These are phyloP conservation scores for Backusella luteola DNA, from an alignment of 192 early-diverging fungal species.

Conservation along the genomic window DNA sequence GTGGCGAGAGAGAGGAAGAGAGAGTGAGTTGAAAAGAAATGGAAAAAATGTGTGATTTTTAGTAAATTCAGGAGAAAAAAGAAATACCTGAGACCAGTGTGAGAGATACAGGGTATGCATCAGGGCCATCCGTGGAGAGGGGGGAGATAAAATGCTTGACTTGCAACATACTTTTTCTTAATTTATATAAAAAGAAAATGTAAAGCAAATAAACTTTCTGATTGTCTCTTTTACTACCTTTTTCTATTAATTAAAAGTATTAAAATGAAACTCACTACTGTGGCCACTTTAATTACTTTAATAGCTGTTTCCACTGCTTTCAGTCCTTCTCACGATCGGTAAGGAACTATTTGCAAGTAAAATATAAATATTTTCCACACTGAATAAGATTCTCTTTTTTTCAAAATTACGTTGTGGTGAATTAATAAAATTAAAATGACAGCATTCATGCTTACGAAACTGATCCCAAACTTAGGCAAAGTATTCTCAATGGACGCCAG, in stretches of 20 bases:
- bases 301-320: not conserved
- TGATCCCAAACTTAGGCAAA: not conserved
- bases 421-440: not conserved
- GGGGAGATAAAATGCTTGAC: not conserved
- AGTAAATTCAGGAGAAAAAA: not conserved
- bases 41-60: conserved; percentile 3
- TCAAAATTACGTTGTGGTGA: not conserved
- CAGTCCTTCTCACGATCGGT: not conserved
- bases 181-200: conserved; percentile 8
- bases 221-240: not conserved
- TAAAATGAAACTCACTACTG: conserved; percentile 5
- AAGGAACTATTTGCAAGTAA: not conserved
- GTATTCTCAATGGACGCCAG: not conserved
- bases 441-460: not conserved
- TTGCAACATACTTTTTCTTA: not conserved
- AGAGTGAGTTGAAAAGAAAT: not conserved
- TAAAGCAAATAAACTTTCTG: not conserved
- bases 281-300: not conserved
- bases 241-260: not conserved
- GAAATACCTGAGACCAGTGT: not conserved
- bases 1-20: not conserved
- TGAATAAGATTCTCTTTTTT: not conserved
- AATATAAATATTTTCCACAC: not conserved
- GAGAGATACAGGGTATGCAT: not conserved
- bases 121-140: not conserved